These are phyloP conservation scores for Iberis pinnata DNA, from an alignment of 345 rosid species.

Conservation along the genomic window DNA sequence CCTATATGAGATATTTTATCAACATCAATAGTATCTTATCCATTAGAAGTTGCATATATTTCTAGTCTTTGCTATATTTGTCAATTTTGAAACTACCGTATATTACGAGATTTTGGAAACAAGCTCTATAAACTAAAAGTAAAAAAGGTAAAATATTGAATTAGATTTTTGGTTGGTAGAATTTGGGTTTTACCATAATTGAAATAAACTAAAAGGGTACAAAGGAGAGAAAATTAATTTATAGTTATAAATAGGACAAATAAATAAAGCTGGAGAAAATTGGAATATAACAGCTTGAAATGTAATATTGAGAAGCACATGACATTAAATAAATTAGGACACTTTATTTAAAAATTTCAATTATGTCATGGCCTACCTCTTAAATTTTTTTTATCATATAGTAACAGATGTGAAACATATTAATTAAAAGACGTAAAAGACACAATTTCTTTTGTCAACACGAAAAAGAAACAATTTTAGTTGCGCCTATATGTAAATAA, in stretches of 20 bases:
- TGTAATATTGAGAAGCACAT: neutral
- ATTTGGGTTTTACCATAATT: neutral
- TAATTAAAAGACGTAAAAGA: too few relatives aligned
- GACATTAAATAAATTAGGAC: conserved; percentile 6
- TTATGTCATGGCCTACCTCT: conserved; percentile 12
- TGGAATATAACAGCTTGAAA: conserved; percentile 19
- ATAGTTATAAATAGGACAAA: conserved; percentile 6
- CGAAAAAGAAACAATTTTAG: too few relatives aligned
- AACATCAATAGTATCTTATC: too few relatives aligned
- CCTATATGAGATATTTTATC: too few relatives aligned
- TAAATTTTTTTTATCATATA: neutral
- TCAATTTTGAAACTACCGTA: too few relatives aligned
- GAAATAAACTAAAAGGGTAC: neutral
- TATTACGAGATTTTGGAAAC: too few relatives aligned
- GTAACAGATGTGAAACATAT: too few relatives aligned
- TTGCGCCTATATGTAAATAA: too few relatives aligned
- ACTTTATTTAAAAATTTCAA: neutral
- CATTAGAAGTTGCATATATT: too few relatives aligned
- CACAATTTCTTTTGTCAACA: too few relatives aligned
- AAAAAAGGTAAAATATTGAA: neutral
- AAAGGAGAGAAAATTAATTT: neutral
- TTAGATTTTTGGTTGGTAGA: neutral
- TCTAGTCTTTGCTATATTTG: too few relatives aligned
- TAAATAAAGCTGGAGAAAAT: conserved; percentile 21
- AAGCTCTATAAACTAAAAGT: too few relatives aligned